A percentile compares a stretch with the other conserved stretches of the same genome.
phyloP scores from a whole-genome alignment of 495 filamentous ascomycete genomes.

The Lasiosphaeris hirsuta region DNA sequence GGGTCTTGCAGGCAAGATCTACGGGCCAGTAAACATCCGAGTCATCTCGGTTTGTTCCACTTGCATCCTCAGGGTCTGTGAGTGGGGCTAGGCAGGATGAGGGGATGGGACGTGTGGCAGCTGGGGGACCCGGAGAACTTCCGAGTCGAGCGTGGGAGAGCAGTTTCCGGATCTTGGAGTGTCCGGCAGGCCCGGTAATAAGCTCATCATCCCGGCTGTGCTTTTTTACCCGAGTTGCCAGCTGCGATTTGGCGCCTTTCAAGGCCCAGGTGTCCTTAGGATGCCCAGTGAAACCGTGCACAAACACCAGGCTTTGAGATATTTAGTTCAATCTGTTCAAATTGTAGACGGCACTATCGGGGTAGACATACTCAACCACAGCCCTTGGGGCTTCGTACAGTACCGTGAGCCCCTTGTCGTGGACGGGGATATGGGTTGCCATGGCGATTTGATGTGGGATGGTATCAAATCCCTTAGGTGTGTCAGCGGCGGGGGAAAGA shows the following conservation, averaged over 20 bases:
- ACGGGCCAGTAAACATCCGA: constrained; percentile 12
- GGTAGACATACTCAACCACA: constrained; percentile 2
- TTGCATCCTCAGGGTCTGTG: background rate
- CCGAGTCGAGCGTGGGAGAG: background rate
- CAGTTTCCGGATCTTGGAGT: background rate
- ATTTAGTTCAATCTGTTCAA: too few relatives aligned
- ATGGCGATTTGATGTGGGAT: background rate
- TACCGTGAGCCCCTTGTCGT: constrained; percentile 14
- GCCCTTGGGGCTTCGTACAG: constrained; percentile 1
- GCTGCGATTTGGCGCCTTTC: background rate
- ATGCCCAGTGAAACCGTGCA: constrained; percentile 15
- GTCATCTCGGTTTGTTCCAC: background rate
- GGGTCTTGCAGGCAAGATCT: constrained; percentile 5
- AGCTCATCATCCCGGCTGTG: background rate
- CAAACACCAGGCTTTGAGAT: constrained; percentile 6
- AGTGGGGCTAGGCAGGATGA: background rate
- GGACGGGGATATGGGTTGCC: background rate
- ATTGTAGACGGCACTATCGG: background rate
- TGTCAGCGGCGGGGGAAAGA: too few relatives aligned
- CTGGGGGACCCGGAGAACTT: background rate
- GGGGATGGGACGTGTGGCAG: background rate
- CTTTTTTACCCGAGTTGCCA: background rate
- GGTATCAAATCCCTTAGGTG: too few relatives aligned
- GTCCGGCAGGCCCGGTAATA: background rate
- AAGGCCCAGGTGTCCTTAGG: constrained; percentile 14